Evolutionary conservation across 306 rosid genomes (phyloP).

Genomic region (Argentina anserina): DNA sequence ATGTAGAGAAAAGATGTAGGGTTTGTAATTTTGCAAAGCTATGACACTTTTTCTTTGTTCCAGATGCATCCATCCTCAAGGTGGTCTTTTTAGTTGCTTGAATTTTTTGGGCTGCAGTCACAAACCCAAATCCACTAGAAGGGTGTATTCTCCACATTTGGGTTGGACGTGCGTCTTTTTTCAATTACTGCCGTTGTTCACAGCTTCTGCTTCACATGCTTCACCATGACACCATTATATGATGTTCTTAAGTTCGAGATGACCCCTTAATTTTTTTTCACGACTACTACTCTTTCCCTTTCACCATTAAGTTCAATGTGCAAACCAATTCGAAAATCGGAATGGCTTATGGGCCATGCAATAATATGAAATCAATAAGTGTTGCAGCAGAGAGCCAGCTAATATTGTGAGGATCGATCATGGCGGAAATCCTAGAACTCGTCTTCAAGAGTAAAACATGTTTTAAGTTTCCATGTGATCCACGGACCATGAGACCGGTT

Average conservation of each 20-base stretch:
- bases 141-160: neutral
- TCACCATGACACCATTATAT: neutral
- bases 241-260: neutral
- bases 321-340: neutral
- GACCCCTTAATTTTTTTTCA: neutral
- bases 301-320: neutral
- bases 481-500: neutral
- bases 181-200: neutral
- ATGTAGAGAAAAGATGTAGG: neutral
- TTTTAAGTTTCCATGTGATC: constrained; percentile 10
- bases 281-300: too few species aligned
- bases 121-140: neutral
- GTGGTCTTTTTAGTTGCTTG: neutral
- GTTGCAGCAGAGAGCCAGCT: constrained; percentile 13
- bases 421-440: constrained; percentile 8
- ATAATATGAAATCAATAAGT: neutral
- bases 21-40: neutral
- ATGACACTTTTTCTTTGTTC: neutral
- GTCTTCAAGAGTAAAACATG: neutral
- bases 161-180: neutral
- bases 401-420: constrained; percentile 2
- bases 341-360: neutral
- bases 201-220: neutral
- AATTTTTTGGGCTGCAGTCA: neutral
- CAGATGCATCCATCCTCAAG: too few species aligned